phyloP scores from a whole-genome alignment of 2,329 filamentous ascomycete genomes.

The Xylariaceae sp. region DNA sequence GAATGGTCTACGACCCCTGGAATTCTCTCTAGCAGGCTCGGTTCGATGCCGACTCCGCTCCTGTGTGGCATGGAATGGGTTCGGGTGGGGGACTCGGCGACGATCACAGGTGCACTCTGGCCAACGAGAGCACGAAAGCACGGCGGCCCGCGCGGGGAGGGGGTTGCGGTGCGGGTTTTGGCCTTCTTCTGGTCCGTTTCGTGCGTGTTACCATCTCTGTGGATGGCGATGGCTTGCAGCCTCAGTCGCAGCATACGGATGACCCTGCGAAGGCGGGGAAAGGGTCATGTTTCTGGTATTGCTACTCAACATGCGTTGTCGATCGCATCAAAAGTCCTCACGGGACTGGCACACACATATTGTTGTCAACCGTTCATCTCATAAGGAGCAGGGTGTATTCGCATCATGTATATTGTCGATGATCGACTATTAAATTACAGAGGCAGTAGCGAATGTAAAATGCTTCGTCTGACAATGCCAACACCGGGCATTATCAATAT shows the following conservation, averaged over 20 bases:
- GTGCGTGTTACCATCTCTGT: too few species aligned
- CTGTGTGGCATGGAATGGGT: constrained; percentile 1
- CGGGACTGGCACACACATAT: too few species aligned
- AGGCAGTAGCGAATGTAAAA: constrained; percentile 22
- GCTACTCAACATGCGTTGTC: too few species aligned
- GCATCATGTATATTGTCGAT: constrained; percentile 5
- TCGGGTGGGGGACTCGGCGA: constrained; percentile 7
- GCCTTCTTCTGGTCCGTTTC: too few species aligned
- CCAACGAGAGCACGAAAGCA: constrained; percentile 2
- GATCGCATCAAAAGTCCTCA: not conserved
- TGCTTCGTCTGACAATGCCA: constrained; percentile 3
- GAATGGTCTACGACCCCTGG: not conserved
- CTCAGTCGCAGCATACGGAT: too few species aligned
- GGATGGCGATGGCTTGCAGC: too few species aligned
- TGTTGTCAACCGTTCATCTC: not conserved
- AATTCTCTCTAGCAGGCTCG: constrained; percentile 11
- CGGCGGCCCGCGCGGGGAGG: constrained; percentile 2
- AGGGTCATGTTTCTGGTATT: too few species aligned
- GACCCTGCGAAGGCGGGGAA: too few species aligned
- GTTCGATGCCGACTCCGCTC: constrained; percentile 16
- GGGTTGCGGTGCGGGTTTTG: constrained; percentile 2
- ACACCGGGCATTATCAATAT: not conserved
- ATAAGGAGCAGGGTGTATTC: constrained; percentile 1
- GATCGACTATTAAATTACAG: constrained; percentile 25
- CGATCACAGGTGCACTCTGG: constrained; percentile 6